Evolutionary conservation across 2,329 filamentous ascomycete species (phyloP).

Genomic region (Xylariaceae sp.): DNA sequence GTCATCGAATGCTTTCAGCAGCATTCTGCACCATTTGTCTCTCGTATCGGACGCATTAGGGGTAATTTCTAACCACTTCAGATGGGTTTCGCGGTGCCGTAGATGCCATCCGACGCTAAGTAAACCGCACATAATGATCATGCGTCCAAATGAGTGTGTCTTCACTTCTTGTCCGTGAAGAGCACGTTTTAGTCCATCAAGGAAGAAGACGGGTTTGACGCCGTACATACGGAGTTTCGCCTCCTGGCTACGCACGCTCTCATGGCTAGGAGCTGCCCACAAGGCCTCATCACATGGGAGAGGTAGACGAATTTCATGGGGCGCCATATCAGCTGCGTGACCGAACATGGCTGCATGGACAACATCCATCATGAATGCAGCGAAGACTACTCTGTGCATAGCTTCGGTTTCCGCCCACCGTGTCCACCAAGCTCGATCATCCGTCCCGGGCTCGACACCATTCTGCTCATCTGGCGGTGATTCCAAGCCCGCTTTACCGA

Average conservation of each 20-base stretch:
- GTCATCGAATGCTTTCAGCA: constrained; percentile 81
- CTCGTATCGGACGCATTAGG: constrained; percentile 64
- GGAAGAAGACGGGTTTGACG: constrained; percentile 78
- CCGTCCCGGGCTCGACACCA: constrained; percentile 60
- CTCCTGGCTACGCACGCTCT: constrained; percentile 79
- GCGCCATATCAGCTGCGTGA: constrained; percentile 87
- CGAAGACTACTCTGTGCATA: constrained; percentile 85
- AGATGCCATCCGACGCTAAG: constrained; percentile 94
- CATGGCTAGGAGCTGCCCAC: constrained; percentile 82
- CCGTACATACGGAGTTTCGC: constrained; percentile 78
- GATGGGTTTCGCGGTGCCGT: constrained; percentile 83
- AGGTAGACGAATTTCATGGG: constrained; percentile 85
- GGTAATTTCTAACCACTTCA: constrained; percentile 77
- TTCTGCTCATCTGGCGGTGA: constrained; percentile 75
- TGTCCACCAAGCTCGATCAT: constrained; percentile 71
- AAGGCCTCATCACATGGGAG: constrained; percentile 86
- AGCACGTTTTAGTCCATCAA: constrained; percentile 84
- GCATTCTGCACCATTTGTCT: constrained; percentile 78
- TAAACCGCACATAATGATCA: constrained; percentile 88
- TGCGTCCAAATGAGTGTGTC: constrained; percentile 87
- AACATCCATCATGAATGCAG: constrained; percentile 87
- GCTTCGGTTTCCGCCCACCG: constrained; percentile 90
- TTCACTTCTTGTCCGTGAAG: constrained; percentile 81
- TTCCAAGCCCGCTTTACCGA: constrained; percentile 79
- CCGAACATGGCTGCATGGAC: constrained; percentile 93